A percentile compares a stretch with the other conserved stretches of the same genome.
Conservation (phyloP, 2,329 filamentous ascomycete species). For the Aspergillus candidus region DNA sequence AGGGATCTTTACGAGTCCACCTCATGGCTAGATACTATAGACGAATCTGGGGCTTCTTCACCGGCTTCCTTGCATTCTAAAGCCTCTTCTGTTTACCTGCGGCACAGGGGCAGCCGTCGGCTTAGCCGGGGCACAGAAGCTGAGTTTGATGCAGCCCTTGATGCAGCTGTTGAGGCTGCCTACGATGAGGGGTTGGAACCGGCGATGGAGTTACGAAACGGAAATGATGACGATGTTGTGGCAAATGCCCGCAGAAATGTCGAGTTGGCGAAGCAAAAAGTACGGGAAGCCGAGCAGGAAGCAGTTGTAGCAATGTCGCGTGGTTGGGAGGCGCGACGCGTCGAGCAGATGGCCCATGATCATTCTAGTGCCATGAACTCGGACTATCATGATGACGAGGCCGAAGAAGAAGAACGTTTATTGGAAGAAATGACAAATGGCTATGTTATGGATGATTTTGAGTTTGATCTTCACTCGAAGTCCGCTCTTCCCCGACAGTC, state of each 20-base stretch:
- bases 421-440: constrained; percentile 84
- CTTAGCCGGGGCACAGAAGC: constrained; percentile 71
- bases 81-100: constrained; percentile 62
- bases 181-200: constrained; percentile 89
- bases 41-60: constrained; percentile 78
- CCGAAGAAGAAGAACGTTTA: constrained; percentile 67
- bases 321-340: constrained; percentile 52
- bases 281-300: constrained; percentile 68
- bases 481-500: constrained; percentile 69
- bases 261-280: constrained; percentile 68
- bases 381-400: constrained; percentile 56
- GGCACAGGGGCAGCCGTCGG: constrained; percentile 63
- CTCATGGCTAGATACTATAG: constrained; percentile 91
- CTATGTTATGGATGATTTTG: constrained; percentile 76
- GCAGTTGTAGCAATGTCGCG: constrained; percentile 55
- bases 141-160: constrained; percentile 88
- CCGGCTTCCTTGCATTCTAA: constrained; percentile 75
- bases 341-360: constrained; percentile 22
- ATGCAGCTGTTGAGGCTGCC: constrained; percentile 91
- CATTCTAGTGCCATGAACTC: constrained; percentile 23
- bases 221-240: constrained; percentile 29
- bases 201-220: constrained; percentile 32
- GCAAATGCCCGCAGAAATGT: constrained; percentile 58
- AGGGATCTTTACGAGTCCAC: constrained; percentile 69
- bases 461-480: constrained; percentile 63